Base-by-base conservation (phyloP, 306 rosid genomes). In the Cotoneaster glaucophyllus region DNA sequence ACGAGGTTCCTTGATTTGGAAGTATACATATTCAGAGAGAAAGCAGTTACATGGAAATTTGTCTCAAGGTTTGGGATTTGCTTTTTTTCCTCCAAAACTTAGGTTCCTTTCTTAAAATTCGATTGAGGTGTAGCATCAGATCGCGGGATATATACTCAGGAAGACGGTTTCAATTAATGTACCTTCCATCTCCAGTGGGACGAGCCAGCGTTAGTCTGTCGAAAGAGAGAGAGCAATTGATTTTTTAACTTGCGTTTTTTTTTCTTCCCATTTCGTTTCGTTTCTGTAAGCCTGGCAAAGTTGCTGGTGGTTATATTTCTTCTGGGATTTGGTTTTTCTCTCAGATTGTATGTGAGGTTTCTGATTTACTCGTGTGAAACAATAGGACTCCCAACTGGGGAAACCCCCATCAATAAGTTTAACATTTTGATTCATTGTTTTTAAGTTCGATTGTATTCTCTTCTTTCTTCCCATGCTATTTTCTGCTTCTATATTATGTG, bases 41-140 rank as follows among this genome's bases (percentile, higher is more conserved):
- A 80, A 83, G 85, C 90, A 84, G 84, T 82, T 83, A 82, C 80
- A 81, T 78, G 86, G 84, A 89, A 81, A 85, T 88, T 87, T 85
- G 85, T 88, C 87, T 79, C 22, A 83, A 89, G 91, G 86, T 83
- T 87, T 88, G 89, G 81, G 82, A 71, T 84, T 84, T 89, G 80
- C 67, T 77, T 74, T 73, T 31, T 57, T 69, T 22, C 64, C 14
- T 80, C 82, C 81, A 79, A 83, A 80, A 74, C 58, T 80, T 93
- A 90, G 93, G 84, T 64, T 88, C 85, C 78, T 76, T 88, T 79
- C 74, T 77, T 83, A 85, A 90, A 87, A 77, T 87, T 89, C 82
- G 89, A 82, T 90, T 88, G 98, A 96, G 97, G 88, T 78, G 85
- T 78, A 82, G 78, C 68, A 77, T 82, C 82, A 77, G 78, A 82